phyloP scores from a whole-genome alignment of 495 filamentous ascomycete genomes.

The Penicillium coprophilum region DNA sequence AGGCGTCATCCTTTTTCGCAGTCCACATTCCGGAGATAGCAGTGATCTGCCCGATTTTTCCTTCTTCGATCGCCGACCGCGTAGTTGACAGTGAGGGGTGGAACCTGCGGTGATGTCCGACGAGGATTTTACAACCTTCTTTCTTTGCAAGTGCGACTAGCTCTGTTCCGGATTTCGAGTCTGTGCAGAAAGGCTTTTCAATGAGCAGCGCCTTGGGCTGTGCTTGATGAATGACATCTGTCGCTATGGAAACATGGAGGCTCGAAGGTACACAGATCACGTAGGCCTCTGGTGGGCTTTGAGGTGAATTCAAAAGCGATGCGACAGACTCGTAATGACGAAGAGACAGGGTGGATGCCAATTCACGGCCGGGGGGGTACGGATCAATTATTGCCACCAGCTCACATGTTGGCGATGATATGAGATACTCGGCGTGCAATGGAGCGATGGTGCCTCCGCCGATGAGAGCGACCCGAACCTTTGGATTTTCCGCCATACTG shows the following conservation, averaged over 20 bases:
- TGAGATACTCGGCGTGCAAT: constrained; percentile 11
- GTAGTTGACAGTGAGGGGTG: constrained; percentile 9
- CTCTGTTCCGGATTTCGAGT: constrained; percentile 5
- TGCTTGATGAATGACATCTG: constrained; percentile 6
- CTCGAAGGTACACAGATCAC: constrained; percentile 17
- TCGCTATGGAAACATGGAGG: constrained; percentile 7
- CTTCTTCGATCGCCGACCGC: neutral
- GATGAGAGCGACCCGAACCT: constrained; percentile 7
- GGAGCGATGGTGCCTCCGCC: constrained; percentile 12
- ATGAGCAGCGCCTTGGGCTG: constrained; percentile 11
- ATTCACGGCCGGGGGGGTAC: neutral
- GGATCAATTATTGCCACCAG: constrained; percentile 11
- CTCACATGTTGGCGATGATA: constrained; percentile 5
- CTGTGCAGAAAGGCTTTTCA: constrained; percentile 16
- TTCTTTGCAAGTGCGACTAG: constrained; percentile 2
- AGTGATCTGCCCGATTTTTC: constrained; percentile 10
- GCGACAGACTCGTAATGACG: neutral
- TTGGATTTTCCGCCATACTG: neutral
- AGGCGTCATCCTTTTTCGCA: constrained; percentile 13
- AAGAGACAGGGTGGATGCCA: neutral
- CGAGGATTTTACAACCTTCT: constrained; percentile 12
- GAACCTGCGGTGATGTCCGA: constrained; percentile 21
- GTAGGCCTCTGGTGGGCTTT: constrained; percentile 8
- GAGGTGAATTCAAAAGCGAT: neutral
- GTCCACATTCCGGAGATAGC: constrained; percentile 17